Percentiles rank a stretch among this genome's conserved stretches.
These are phyloP conservation scores for Pseudogymnoascus sp. DNA, from an alignment of 2,329 filamentous ascomycete species.

Conservation along the genomic window DNA sequence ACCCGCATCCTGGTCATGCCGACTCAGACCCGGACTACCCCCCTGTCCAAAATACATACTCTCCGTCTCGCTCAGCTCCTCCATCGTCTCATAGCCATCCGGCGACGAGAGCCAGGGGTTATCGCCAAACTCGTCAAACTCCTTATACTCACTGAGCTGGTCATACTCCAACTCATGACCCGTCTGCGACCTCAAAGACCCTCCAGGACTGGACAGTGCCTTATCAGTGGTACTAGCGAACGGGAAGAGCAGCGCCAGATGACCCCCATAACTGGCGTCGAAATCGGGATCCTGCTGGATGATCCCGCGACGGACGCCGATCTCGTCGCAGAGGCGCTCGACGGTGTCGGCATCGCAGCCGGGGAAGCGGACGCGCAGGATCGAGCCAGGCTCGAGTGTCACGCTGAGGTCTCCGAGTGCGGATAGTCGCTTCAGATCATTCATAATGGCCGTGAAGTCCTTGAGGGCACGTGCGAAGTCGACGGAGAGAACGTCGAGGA, in stretches of 20 bases:
- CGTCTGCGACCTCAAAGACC: conserved; percentile 37
- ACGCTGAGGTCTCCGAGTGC: conserved; percentile 78
- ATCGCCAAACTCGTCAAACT: conserved; percentile 18
- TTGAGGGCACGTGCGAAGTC: conserved; percentile 85
- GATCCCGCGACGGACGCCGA: conserved; percentile 74
- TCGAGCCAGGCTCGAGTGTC: conserved; percentile 55
- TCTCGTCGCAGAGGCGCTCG: conserved; percentile 76
- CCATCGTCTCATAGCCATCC: conserved; percentile 28
- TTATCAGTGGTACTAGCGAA: conserved; percentile 63
- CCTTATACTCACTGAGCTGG: conserved; percentile 21
- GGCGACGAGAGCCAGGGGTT: conserved; percentile 23
- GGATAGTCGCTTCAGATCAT: conserved; percentile 73
- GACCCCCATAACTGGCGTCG: conserved; percentile 56
- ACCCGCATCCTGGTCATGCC: conserved; percentile 49
- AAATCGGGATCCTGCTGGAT: conserved; percentile 74
- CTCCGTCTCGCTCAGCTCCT: conserved; percentile 23
- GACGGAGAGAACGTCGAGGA: conserved; percentile 75
- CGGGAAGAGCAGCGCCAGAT: conserved; percentile 76
- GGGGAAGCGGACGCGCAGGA: conserved; percentile 75
- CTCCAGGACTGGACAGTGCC: conserved; percentile 25
- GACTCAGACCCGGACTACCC: conserved; percentile 27
- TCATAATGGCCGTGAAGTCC: conserved; percentile 71
- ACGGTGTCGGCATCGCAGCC: conserved; percentile 81
- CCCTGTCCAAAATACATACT: conserved; percentile 24
- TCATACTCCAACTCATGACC: conserved; percentile 27